Conservation (phyloP, 1,284 basidiomycete species). For the Tylopilus sp. region DNA sequence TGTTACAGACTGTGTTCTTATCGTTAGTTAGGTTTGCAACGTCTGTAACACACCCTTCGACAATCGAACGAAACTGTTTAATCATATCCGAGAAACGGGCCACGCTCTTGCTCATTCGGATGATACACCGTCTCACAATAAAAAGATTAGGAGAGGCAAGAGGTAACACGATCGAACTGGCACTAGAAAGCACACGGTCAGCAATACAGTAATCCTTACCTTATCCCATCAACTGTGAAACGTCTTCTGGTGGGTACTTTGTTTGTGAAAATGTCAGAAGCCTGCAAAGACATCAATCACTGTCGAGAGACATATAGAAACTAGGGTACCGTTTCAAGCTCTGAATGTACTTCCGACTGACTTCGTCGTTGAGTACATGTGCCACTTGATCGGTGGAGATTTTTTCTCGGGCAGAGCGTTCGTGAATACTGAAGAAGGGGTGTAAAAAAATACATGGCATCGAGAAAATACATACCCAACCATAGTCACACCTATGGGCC, state of each 20-base stretch:
- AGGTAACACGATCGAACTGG: conserved; percentile 23
- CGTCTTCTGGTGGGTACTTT: conserved; percentile 87
- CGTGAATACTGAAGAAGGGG: conserved; percentile 75
- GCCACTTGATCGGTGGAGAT: conserved; percentile 96
- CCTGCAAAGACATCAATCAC: conserved; percentile 39
- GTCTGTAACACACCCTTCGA: conserved; percentile 64
- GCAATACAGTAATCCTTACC: conserved; percentile 1
- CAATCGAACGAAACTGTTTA: conserved; percentile 78
- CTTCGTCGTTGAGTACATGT: conserved; percentile 98
- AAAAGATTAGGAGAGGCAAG: conserved; percentile 43
- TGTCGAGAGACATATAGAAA: conserved; percentile 2
- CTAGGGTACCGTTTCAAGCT: conserved; percentile 81
- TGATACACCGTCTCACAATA: conserved; percentile 25
- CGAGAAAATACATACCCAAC: conserved; percentile 68
- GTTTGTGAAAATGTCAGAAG: conserved; percentile 93
- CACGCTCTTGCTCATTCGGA: conserved; percentile 59
- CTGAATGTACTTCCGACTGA: conserved; percentile 98
- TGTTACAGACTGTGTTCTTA: conserved; percentile 7
- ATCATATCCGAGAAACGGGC: conserved; percentile 67
- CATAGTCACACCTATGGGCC: conserved; percentile 99
- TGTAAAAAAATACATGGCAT: background rate
- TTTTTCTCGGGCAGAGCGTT: conserved; percentile 94
- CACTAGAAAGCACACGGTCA: conserved; percentile 7
- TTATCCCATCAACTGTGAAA: conserved; percentile 89
- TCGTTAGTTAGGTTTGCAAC: conserved; percentile 55